Conservation (phyloP, 129 eudicot species). For the Calendula officinalis region DNA sequence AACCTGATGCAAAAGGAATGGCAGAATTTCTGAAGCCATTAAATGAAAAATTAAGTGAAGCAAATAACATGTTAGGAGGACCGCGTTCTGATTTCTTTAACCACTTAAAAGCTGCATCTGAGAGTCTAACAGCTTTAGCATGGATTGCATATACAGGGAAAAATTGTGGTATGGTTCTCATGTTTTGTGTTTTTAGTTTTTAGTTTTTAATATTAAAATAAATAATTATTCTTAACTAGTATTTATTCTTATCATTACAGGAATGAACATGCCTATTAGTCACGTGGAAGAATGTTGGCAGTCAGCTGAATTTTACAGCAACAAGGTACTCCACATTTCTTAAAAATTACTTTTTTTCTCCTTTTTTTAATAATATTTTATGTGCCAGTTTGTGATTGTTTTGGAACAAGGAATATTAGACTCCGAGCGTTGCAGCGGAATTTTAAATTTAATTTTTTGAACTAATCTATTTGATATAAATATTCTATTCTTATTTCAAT, state of each 20-base stretch:
- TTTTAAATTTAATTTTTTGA: too few species aligned
- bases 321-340: slow-evolving; percentile 54
- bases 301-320: slow-evolving; percentile 88
- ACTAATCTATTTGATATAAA: too few species aligned
- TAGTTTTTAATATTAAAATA: neutral
- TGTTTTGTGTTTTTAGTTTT: slow-evolving; percentile 4
- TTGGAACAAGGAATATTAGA: too few species aligned
- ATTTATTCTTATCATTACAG: slow-evolving; percentile 36
- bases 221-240: too few species aligned
- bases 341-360: neutral
- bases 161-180: slow-evolving; percentile 63
- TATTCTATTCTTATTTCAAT: too few species aligned
- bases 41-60: slow-evolving; percentile 66
- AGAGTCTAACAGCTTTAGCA: slow-evolving; percentile 65
- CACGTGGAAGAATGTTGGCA: slow-evolving; percentile 99
- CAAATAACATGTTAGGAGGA: slow-evolving; percentile 61
- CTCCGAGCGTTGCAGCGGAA: too few species aligned
- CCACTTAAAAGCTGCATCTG: slow-evolving; percentile 65
- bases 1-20: slow-evolving; percentile 75
- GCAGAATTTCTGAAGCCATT: slow-evolving; percentile 73
- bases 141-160: slow-evolving; percentile 47
- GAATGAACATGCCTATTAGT: slow-evolving; percentile 96
- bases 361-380: too few species aligned
- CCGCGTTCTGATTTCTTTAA: slow-evolving; percentile 62
- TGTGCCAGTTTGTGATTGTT: neutral